phyloP scores from a whole-genome alignment of 257 asterid species.

The Catharanthus roseus region DNA sequence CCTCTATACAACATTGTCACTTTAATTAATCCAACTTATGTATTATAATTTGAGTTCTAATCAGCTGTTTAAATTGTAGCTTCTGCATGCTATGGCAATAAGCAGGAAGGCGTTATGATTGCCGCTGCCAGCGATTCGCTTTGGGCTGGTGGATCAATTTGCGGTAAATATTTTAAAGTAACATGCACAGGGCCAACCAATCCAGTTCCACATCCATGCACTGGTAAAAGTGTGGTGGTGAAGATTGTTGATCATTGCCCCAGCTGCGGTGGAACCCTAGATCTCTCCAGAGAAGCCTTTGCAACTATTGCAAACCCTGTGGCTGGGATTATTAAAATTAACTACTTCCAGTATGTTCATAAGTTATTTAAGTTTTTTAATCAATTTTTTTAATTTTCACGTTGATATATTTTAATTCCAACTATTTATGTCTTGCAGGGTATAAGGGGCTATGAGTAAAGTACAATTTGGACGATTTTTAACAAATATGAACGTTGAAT shows the following conservation, averaged over 20 bases:
- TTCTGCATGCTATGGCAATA: conserved; percentile 40
- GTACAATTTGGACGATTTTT: too few species aligned
- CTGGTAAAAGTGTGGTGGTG: conserved; percentile 32
- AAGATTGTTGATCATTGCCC: conserved; percentile 50
- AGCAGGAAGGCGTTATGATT: conserved; percentile 25
- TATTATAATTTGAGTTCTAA: too few species aligned
- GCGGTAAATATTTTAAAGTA: conserved; percentile 36
- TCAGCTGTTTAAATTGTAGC: conserved; percentile 21
- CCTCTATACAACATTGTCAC: too few species aligned
- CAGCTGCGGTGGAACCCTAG: conserved; percentile 44
- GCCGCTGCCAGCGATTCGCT: conserved; percentile 43
- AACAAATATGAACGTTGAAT: too few species aligned
- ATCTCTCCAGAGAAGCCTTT: conserved; percentile 47
- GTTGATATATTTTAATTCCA: too few species aligned
- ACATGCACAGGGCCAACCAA: conserved; percentile 42
- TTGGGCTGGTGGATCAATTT: conserved; percentile 32
- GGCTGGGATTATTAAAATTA: too few species aligned
- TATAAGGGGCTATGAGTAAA: too few species aligned
- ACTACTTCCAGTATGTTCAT: too few species aligned
- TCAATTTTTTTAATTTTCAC: too few species aligned
- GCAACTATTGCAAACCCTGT: conserved; percentile 28
- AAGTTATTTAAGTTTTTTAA: too few species aligned
- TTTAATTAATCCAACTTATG: too few species aligned
- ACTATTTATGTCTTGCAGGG: too few species aligned
- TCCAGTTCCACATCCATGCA: conserved; percentile 45